Evolutionary conservation across 495 filamentous ascomycete genomes (phyloP), one percentile per base, ranked within the genome.

Genomic region (Talaromyces borbonicus): DNA sequence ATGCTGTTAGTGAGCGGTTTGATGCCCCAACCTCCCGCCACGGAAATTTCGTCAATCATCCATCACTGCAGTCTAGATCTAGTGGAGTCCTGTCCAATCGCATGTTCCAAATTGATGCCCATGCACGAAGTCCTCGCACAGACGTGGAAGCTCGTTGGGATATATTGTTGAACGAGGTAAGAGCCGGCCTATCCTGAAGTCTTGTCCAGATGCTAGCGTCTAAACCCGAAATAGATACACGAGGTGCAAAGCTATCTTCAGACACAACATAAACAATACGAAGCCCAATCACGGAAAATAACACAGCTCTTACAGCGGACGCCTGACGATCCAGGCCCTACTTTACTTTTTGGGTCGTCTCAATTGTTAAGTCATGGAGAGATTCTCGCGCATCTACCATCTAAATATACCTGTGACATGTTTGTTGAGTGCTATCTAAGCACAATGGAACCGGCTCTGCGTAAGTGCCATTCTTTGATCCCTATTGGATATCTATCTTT

Each of bases 241-340:
- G 35, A 38, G 4, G 35, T 38, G 22, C 35, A 20, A 38, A 15
- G 35, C 22, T 38, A 38, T 12, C 35, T 38, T 38, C 35, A 38
- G 3, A 38, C 35, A 20, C 35, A 38, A 23, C 35, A 38, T 5
- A 38, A 38, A 38, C 35, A 38, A 38, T 38, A 38, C 18, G 18
- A 38, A 20, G 35, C 19, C 2, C 35, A 38, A 20, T 38, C 35
- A 38, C 35, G 22, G 8, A 38, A 38, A 4, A 38, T 38, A 9
- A 20, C 35, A 3, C 35, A 22, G 35, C 35, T 38, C n/a, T 38
- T 38, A 15, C 19, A 38, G 8, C 14, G 35, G 18, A 15, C 35
- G 6, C 18, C 35, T 1, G 35, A 38, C 35, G 35, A 38, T 38
- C 35, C 35, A 38, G 35, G 35, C 2, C 35, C 35, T 16, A 38